phyloP scores from a whole-genome alignment of 2,329 filamentous ascomycete genomes.

The Fusarium sp. region DNA sequence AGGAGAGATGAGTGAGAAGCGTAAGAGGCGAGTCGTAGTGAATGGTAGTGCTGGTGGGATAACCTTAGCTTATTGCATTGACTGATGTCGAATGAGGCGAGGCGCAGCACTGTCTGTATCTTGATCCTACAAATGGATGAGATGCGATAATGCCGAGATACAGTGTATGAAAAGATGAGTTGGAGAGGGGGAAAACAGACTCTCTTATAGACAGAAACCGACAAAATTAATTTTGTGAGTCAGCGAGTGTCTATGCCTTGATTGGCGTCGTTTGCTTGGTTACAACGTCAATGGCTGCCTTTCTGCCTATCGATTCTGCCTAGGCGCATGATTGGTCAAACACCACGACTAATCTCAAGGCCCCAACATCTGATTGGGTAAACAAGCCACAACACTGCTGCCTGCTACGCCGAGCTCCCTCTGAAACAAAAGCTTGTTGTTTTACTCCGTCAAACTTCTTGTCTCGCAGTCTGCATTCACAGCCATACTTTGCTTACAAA shows the following conservation, averaged over 20 bases:
- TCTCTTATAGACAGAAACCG: slow-evolving; percentile 4
- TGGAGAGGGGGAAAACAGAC: background rate
- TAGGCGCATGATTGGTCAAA: background rate
- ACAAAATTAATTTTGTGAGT: background rate
- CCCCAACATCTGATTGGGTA: slow-evolving; percentile 4
- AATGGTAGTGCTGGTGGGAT: background rate
- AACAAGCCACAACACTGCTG: slow-evolving; percentile 5
- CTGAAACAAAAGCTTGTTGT: background rate
- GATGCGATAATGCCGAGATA: background rate
- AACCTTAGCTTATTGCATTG: background rate
- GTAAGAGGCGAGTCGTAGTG: accelerated
- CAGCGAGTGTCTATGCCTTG: background rate
- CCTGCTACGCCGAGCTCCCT: slow-evolving; percentile 10
- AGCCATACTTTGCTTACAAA: too few relatives aligned
- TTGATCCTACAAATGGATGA: background rate
- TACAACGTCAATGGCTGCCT: slow-evolving; percentile 14
- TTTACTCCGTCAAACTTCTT: too few relatives aligned
- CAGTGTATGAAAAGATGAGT: background rate
- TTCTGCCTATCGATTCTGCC: slow-evolving; percentile 10
- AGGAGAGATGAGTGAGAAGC: background rate
- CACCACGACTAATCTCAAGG: background rate
- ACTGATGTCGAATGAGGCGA: background rate
- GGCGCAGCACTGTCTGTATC: background rate
- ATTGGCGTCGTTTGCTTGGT: background rate
- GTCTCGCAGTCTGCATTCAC: too few relatives aligned